Percentiles rank a stretch among this genome's conserved stretches.
These are phyloP conservation scores for Cercophora sp. DNA, from an alignment of 495 filamentous ascomycete genomes.

Conservation along the genomic window DNA sequence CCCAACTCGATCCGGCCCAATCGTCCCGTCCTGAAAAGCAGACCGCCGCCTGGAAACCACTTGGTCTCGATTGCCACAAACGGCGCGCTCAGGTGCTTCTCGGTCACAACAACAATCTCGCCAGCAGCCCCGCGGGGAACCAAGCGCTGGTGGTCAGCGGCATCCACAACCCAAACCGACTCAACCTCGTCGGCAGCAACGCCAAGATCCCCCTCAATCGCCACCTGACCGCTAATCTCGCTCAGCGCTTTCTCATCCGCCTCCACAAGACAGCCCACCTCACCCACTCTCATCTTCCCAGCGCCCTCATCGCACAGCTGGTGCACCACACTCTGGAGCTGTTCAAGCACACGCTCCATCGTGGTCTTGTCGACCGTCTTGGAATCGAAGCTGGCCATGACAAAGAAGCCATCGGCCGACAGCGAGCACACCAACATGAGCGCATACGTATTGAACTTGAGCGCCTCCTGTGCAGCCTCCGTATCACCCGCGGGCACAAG, in stretches of 20 bases:
- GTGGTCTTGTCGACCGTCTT: slow-evolving; percentile 29
- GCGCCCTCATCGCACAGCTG: slow-evolving; percentile 27
- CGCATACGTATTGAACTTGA: slow-evolving; percentile 65
- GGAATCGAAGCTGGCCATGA: slow-evolving; percentile 62
- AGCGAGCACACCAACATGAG: slow-evolving; percentile 62
- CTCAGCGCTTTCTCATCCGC: neutral
- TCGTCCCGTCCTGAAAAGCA: slow-evolving; percentile 30
- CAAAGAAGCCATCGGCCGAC: slow-evolving; percentile 49
- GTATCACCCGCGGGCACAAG: slow-evolving; percentile 45
- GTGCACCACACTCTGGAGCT: slow-evolving; percentile 26
- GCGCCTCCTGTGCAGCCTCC: slow-evolving; percentile 58
- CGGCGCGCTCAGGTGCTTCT: slow-evolving; percentile 7
- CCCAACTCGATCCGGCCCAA: slow-evolving; percentile 26
- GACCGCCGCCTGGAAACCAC: too few species aligned
- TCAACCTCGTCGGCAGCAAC: slow-evolving; percentile 13
- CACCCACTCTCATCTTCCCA: slow-evolving; percentile 21
- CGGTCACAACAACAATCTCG: slow-evolving; percentile 36
- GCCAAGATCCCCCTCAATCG: slow-evolving; percentile 3
- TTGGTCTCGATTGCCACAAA: slow-evolving; percentile 6
- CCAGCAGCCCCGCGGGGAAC: slow-evolving; percentile 42
- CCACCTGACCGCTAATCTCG: neutral
- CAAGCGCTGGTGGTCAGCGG: slow-evolving; percentile 30
- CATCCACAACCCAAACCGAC: slow-evolving; percentile 38
- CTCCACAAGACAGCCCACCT: slow-evolving; percentile 24
- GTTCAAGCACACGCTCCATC: slow-evolving; percentile 31